Conservation (phyloP, 192 early-diverging fungal species). For the Geranomyces variabilis region DNA sequence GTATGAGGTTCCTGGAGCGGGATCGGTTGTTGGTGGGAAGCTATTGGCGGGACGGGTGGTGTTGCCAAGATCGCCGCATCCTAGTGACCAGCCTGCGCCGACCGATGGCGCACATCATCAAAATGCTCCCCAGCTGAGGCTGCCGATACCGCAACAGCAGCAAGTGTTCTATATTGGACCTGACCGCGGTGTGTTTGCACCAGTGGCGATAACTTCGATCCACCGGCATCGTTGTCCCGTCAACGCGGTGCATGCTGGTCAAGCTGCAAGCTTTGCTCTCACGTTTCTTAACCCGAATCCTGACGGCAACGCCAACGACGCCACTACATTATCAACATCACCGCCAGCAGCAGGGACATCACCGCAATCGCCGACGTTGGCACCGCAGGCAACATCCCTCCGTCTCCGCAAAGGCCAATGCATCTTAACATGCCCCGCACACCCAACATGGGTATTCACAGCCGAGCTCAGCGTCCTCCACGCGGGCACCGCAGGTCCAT, state of each 20-base stretch:
- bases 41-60: slow-evolving; percentile 18
- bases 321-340: too few species aligned
- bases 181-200: slow-evolving; percentile 68
- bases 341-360: too few species aligned
- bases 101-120: too few species aligned
- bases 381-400: slow-evolving; percentile 4
- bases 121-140: neutral
- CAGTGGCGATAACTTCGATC: slow-evolving; percentile 73
- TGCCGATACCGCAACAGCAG: neutral
- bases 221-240: slow-evolving; percentile 81
- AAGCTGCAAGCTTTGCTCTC: slow-evolving; percentile 78
- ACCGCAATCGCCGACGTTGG: slow-evolving; percentile 2
- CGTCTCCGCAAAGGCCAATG: slow-evolving; percentile 39
- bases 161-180: slow-evolving; percentile 67
- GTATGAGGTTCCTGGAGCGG: slow-evolving; percentile 67
- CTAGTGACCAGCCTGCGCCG: too few species aligned
- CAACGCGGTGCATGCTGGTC: slow-evolving; percentile 66
- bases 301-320: neutral
- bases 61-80: neutral
- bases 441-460: slow-evolving; percentile 56
- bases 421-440: slow-evolving; percentile 14
- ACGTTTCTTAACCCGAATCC: slow-evolving; percentile 17
- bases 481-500: slow-evolving; percentile 19
- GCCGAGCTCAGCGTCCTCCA: slow-evolving; percentile 69
- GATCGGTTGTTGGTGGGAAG: slow-evolving; percentile 51